Base-by-base conservation (phyloP, 2,329 filamentous ascomycete species). In the Pseudogymnoascus sp. region DNA sequence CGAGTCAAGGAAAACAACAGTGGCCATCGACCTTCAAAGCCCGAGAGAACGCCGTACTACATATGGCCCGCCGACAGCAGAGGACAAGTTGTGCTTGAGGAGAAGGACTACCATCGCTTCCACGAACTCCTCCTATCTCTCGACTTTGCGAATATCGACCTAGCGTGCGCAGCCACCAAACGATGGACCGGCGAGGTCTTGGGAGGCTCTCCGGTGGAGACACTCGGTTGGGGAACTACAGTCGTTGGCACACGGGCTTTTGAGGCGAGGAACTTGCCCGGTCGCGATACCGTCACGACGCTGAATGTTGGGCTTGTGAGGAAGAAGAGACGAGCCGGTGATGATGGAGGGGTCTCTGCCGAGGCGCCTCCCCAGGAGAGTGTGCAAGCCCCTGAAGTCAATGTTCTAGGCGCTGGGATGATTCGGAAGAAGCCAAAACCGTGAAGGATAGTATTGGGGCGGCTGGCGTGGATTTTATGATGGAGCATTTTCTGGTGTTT, bases 161-260 rank as follows among this genome's bases (percentile, higher is more conserved):
- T 87, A 59, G 86, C 88, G 0, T 77, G 76, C 1, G 78, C 79
- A 33, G 91, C 88, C 69, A 90, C 89, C 2, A 77, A 75, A 61
- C 83, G 88, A 62, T 94, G 90, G 89, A 79, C 86, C 47, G 80
- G 80, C 12, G 89, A 93, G 70, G 84, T 88, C 1, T 82, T 81
- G 14, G 80, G 67, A 59, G 70, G 66, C 35, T 65, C 64, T 47
- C 65, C 67, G 1, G 65, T 44, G 16, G 68, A 69, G 66, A 65
- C 81, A 0, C 73, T 77, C 0, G 69, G 73, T 18, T 87, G 84
- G 84, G 82, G 82, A 0, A 70, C 79, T 7, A 73, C 76, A 0
- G 75, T 87, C 1, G 71, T 74, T 3, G 85, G 85, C 0, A 74
- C 70, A 33, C 73, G 74, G 33, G 73, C 73, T 33, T 61, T 70